These are phyloP conservation scores for Leucosporidium scottii DNA, from an alignment of 768 basidiomycete species.

Conservation along the genomic window DNA sequence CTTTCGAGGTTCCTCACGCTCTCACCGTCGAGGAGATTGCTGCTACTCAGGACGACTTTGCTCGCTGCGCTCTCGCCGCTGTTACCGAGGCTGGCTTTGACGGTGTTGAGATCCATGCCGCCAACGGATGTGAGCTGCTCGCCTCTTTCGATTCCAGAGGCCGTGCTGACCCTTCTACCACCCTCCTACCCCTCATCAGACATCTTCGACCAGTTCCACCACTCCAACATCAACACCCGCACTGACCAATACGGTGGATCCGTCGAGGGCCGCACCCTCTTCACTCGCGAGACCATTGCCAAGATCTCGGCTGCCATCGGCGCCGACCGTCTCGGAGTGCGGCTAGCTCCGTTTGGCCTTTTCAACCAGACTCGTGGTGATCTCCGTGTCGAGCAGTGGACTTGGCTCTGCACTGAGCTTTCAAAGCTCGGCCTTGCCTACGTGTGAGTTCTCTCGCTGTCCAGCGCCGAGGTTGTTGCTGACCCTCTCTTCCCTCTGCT, in stretches of 20 bases:
- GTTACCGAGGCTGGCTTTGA: conserved; percentile 58
- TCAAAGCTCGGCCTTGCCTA: conserved; percentile 34
- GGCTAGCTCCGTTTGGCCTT: conserved; percentile 46
- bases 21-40: conserved; percentile 44
- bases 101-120: conserved; percentile 51
- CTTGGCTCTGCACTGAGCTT: conserved; percentile 34
- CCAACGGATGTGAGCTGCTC: conserved; percentile 41
- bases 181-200: neutral
- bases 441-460: conserved; percentile 26
- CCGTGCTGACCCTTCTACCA: conserved; percentile 6
- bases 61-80: conserved; percentile 53
- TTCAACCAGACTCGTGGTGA: conserved; percentile 39
- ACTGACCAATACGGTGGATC: conserved; percentile 54
- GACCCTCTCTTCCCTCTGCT: neutral
- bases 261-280: conserved; percentile 54
- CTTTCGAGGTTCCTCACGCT: conserved; percentile 29
- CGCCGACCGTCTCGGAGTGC: conserved; percentile 50
- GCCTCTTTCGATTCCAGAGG: neutral
- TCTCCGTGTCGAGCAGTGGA: conserved; percentile 37
- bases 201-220: conserved; percentile 33
- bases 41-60: conserved; percentile 47
- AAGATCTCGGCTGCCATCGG: conserved; percentile 54
- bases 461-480: neutral
- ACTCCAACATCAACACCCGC: conserved; percentile 31
- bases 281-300: conserved; percentile 52